phyloP scores from a whole-genome alignment of 2,329 filamentous ascomycete genomes.

The Penicillium sp. region DNA sequence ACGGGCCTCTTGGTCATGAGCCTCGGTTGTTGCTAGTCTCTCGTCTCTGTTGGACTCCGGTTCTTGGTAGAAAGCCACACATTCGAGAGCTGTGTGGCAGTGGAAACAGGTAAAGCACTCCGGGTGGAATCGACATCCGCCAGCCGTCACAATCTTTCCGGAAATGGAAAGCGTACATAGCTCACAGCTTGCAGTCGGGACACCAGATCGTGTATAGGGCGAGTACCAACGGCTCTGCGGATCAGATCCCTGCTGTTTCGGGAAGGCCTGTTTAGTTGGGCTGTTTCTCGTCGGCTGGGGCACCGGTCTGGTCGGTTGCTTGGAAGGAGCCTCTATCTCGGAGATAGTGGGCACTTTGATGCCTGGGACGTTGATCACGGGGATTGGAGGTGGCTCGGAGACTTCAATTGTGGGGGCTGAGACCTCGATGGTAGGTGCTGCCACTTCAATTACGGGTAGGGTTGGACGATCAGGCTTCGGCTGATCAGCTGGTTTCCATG shows the following conservation, averaged over 20 bases:
- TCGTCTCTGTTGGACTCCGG: constrained; percentile 69
- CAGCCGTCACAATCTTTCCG: constrained; percentile 82
- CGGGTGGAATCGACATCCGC: constrained; percentile 82
- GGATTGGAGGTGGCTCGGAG: constrained; percentile 40
- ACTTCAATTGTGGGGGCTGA: constrained; percentile 44
- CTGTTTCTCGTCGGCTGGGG: constrained; percentile 16
- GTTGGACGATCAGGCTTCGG: constrained; percentile 22
- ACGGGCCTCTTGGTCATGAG: constrained; percentile 60
- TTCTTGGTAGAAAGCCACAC: constrained; percentile 93
- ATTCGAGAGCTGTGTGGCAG: constrained; percentile 85
- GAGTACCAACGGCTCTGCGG: constrained; percentile 37
- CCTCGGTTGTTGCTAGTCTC: constrained; percentile 65
- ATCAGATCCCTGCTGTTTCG: constrained; percentile 39
- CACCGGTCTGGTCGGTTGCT: constrained; percentile 15
- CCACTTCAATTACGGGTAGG: constrained; percentile 53
- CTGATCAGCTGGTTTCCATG: constrained; percentile 64
- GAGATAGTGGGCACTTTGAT: constrained; percentile 40
- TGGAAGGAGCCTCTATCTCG: constrained; percentile 28
- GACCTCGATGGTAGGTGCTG: constrained; percentile 33
- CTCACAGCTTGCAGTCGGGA: constrained; percentile 71
- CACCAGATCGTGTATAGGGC: constrained; percentile 48
- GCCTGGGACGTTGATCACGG: constrained; percentile 54
- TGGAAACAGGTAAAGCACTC: constrained; percentile 88
- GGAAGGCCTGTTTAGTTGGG: constrained; percentile 26
- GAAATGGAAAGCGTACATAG: constrained; percentile 82